phyloP scores from a whole-genome alignment of 2,329 filamentous ascomycete genomes.

The Fusarium sp. region DNA sequence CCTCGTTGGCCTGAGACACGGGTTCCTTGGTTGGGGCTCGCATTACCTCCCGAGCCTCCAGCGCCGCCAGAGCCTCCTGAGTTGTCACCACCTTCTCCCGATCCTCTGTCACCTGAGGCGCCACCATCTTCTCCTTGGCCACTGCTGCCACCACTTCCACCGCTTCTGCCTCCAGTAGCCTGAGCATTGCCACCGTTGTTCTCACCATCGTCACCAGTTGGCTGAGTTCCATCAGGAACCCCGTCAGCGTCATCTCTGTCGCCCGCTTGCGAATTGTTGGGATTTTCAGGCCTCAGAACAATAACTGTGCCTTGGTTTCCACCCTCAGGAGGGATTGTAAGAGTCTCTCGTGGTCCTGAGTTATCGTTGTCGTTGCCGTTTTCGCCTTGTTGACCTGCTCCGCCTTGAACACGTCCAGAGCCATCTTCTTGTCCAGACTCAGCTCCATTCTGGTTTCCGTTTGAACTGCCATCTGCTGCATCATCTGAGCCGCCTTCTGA shows the following conservation, averaged over 20 bases:
- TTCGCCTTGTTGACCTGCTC: not conserved
- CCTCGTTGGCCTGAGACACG: too few relatives aligned
- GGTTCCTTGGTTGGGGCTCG: too few relatives aligned
- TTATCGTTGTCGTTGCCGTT: too few relatives aligned
- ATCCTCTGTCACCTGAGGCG: not conserved
- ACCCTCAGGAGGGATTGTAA: constrained; percentile 22
- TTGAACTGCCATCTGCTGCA: not conserved
- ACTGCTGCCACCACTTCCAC: not conserved
- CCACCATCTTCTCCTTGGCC: not conserved
- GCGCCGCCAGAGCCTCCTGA: not conserved
- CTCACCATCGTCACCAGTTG: not conserved
- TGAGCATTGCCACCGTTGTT: not conserved
- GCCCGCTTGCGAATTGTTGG: not conserved
- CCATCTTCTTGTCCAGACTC: not conserved
- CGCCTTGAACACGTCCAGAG: not conserved
- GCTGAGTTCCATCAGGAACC: not conserved
- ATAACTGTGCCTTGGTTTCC: constrained; percentile 27
- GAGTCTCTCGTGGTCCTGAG: constrained; percentile 7
- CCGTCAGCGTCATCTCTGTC: not conserved
- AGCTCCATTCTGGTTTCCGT: not conserved
- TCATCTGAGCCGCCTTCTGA: not conserved
- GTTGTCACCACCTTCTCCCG: not conserved
- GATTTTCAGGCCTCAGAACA: constrained; percentile 4
- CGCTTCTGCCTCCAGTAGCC: not conserved
- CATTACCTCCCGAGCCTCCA: not conserved